A percentile compares a stretch with the other conserved stretches of the same genome.
Evolutionary conservation across 1,284 basidiomycete species (phyloP).

Genomic region (Schizopora paradoxa): DNA sequence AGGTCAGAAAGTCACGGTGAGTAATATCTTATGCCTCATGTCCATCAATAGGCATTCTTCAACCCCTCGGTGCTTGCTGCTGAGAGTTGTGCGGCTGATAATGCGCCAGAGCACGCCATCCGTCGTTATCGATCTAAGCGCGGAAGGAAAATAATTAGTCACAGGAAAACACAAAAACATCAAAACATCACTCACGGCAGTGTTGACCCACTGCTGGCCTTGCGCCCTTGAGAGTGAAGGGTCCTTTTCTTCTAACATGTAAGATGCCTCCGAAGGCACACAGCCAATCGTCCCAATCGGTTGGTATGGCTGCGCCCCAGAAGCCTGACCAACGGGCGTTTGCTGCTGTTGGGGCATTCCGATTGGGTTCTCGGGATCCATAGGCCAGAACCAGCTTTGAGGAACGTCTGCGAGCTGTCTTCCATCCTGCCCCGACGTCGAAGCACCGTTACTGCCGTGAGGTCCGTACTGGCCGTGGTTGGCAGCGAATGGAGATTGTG

Average conservation of each 20-base stretch:
- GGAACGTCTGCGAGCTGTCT: constrained; percentile 54
- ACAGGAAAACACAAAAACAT: not conserved
- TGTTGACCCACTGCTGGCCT: constrained; percentile 37
- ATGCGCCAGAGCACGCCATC: not conserved
- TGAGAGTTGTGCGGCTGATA: not conserved
- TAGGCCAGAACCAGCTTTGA: constrained; percentile 64
- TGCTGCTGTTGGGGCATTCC: constrained; percentile 16
- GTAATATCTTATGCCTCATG: too few species aligned
- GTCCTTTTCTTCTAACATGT: constrained; percentile 63
- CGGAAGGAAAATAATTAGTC: not conserved
- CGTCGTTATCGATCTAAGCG: not conserved
- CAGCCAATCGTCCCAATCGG: constrained; percentile 46
- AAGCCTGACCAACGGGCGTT: constrained; percentile 14
- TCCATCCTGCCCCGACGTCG: too few species aligned
- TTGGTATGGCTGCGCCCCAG: constrained; percentile 31
- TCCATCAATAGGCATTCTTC: too few species aligned
- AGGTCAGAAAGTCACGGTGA: too few species aligned
- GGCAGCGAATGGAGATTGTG: not conserved
- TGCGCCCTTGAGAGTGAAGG: constrained; percentile 29
- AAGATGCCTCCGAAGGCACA: constrained; percentile 49
- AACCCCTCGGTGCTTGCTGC: too few species aligned
- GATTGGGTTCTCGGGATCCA: constrained; percentile 54
- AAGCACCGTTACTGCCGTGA: not conserved
- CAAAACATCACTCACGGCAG: constrained; percentile 28
- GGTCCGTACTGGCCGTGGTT: constrained; percentile 2